Evolutionary conservation across 1,284 basidiomycete genomes (phyloP).

Genomic region (Leccinum subfulvum): DNA sequence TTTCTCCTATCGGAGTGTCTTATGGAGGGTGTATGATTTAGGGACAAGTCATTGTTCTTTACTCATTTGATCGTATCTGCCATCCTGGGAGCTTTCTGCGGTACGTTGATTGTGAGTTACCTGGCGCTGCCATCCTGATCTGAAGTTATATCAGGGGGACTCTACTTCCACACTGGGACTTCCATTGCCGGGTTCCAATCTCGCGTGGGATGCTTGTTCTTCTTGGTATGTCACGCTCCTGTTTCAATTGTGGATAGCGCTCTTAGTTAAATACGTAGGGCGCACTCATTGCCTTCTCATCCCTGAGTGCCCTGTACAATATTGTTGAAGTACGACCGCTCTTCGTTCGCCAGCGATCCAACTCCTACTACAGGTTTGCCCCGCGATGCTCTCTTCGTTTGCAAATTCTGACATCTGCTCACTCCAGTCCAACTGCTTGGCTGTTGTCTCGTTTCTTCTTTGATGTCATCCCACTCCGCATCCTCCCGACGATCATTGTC

Average conservation of each 20-base stretch:
- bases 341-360: constrained; percentile 85
- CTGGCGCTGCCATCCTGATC: background rate
- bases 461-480: constrained; percentile 80
- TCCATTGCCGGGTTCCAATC: constrained; percentile 92
- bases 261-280: constrained; percentile 46
- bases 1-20: background rate
- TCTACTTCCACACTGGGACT: constrained; percentile 77
- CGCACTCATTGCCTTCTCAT: constrained; percentile 83
- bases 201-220: constrained; percentile 87
- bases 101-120: constrained; percentile 37
- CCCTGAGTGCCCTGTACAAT: constrained; percentile 84
- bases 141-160: constrained; percentile 53
- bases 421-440: constrained; percentile 76
- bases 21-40: constrained; percentile 24
- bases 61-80: constrained; percentile 71
- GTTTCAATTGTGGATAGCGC: background rate
- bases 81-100: constrained; percentile 78
- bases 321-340: constrained; percentile 77
- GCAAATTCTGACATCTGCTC: constrained; percentile 12
- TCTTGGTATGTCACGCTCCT: constrained; percentile 59
- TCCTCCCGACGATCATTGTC: constrained; percentile 83
- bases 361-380: constrained; percentile 70
- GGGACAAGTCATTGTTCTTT: constrained; percentile 80
- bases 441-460: constrained; percentile 80
- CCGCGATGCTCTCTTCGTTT: background rate